Evolutionary conservation across 805 yeast genomes (phyloP).

Genomic region (Saccharomycopsis olivae): DNA sequence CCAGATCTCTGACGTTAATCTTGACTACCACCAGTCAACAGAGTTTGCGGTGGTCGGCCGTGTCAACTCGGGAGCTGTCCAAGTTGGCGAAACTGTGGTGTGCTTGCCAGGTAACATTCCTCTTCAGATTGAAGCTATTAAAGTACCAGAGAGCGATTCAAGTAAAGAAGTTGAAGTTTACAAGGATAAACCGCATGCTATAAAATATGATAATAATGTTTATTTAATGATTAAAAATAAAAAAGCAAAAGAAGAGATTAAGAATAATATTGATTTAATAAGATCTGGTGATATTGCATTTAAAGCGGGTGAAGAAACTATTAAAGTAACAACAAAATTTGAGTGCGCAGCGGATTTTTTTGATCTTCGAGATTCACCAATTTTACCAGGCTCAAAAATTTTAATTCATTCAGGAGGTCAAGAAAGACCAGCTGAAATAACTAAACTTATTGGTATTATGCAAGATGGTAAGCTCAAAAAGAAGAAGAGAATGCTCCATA

Average conservation of each 20-base stretch:
- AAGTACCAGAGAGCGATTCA: conserved; percentile 7
- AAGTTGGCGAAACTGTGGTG: conserved; percentile 56
- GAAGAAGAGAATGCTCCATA: conserved; percentile 42
- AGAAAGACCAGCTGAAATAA: conserved; percentile 57
- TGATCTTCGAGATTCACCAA: conserved; percentile 54
- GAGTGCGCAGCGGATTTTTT: conserved; percentile 54
- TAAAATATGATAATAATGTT: conserved; percentile 18
- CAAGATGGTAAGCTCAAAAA: conserved; percentile 25
- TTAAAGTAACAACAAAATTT: conserved; percentile 38
- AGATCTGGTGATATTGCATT: conserved; percentile 62
- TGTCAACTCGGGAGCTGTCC: conserved; percentile 55
- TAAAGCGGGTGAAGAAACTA: conserved; percentile 30
- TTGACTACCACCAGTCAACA: conserved; percentile 33
- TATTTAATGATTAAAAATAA: conserved; percentile 16
- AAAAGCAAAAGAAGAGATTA: conserved; percentile 15
- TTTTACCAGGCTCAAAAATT: conserved; percentile 71
- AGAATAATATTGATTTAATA: conserved; percentile 33
- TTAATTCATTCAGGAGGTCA: conserved; percentile 68
- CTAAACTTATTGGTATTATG: conserved; percentile 30
- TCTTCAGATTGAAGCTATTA: conserved; percentile 13
- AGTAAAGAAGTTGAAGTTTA: conserved; percentile 15
- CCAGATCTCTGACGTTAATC: conserved; percentile 52
- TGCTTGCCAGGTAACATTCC: conserved; percentile 41
- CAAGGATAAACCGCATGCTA: conserved; percentile 8
- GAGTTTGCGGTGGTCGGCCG: conserved; percentile 53